phyloP scores from a whole-genome alignment of 2,329 filamentous ascomycete genomes.

The Blumeria graminis region DNA sequence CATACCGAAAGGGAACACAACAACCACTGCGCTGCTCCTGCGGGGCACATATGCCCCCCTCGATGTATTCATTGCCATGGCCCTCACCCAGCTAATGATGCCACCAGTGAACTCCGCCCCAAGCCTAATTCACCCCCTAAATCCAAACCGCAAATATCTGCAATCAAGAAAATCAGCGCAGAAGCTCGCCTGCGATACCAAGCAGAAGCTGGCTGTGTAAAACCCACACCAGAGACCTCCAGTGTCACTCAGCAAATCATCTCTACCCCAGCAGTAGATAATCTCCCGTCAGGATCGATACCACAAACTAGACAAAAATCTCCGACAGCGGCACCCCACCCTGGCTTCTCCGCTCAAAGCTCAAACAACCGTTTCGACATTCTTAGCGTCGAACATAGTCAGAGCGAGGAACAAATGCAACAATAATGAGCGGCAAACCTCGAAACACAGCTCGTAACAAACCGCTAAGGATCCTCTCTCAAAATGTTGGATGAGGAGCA shows the following conservation, averaged over 20 bases:
- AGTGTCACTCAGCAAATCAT: neutral
- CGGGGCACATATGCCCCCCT: neutral
- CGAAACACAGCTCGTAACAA: neutral
- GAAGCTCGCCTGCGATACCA: neutral
- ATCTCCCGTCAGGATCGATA: neutral
- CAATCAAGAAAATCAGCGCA: neutral
- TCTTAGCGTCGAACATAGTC: neutral
- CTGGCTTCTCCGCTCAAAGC: neutral
- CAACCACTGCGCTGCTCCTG: neutral
- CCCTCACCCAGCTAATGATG: neutral
- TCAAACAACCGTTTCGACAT: neutral
- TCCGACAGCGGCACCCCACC: neutral
- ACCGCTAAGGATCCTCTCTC: neutral
- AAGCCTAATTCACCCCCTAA: neutral
- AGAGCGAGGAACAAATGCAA: neutral
- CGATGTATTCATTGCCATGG: neutral
- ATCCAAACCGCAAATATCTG: neutral
- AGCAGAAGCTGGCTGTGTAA: neutral
- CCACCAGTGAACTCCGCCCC: neutral
- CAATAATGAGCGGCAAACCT: neutral
- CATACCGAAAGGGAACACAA: neutral
- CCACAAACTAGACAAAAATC: neutral
- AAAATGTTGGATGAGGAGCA: neutral
- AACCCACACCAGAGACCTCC: neutral
- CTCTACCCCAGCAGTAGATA: neutral